These are phyloP conservation scores for Arthrinium puccinioides DNA, from an alignment of 2,329 filamentous ascomycete species.

Conservation along the genomic window DNA sequence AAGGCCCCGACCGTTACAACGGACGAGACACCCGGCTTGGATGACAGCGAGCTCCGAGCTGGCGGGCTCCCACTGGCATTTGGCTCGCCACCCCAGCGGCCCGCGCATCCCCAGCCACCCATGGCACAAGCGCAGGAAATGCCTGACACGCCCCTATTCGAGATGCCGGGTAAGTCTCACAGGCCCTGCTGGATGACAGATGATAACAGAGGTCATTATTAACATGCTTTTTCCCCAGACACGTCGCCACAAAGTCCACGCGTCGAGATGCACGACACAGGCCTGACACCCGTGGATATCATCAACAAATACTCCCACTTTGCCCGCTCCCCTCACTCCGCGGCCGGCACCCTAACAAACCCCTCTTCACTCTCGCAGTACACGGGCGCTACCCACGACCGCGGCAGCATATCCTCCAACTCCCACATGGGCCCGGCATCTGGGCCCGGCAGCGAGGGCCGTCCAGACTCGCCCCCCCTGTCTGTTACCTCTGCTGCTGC, in stretches of 20 bases:
- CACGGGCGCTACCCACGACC: slow-evolving; percentile 18
- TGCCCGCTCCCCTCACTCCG: slow-evolving; percentile 12
- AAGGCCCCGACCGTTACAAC: slow-evolving; percentile 40
- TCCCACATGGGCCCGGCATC: slow-evolving; percentile 4
- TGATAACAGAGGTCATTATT: no score
- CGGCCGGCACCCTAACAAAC: slow-evolving; percentile 16
- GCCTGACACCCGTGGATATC: slow-evolving; percentile 30
- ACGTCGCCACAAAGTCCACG: slow-evolving; percentile 35
- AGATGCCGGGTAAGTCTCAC: slow-evolving; percentile 41
- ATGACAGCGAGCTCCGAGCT: slow-evolving; percentile 29
- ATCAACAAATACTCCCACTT: slow-evolving; percentile 27
- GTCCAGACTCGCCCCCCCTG: slow-evolving; percentile 17
- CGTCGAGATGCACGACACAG: slow-evolving; percentile 38
- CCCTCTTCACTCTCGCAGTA: slow-evolving; percentile 17
- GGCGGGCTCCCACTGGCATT: slow-evolving; percentile 11
- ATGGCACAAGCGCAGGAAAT: slow-evolving; percentile 25
- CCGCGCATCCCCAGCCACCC: slow-evolving; percentile 6
- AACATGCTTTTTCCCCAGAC: slow-evolving; percentile 21
- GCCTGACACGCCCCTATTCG: slow-evolving; percentile 34
- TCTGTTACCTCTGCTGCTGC: neutral
- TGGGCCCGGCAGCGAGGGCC: slow-evolving; percentile 1
- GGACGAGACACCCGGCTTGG: slow-evolving; percentile 30
- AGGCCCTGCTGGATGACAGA: no score
- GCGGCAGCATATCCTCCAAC: slow-evolving; percentile 20
- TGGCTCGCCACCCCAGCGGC: no score